Evolutionary conservation across 2,329 filamentous ascomycete species (phyloP).

Genomic region (Cordyceps javanica): DNA sequence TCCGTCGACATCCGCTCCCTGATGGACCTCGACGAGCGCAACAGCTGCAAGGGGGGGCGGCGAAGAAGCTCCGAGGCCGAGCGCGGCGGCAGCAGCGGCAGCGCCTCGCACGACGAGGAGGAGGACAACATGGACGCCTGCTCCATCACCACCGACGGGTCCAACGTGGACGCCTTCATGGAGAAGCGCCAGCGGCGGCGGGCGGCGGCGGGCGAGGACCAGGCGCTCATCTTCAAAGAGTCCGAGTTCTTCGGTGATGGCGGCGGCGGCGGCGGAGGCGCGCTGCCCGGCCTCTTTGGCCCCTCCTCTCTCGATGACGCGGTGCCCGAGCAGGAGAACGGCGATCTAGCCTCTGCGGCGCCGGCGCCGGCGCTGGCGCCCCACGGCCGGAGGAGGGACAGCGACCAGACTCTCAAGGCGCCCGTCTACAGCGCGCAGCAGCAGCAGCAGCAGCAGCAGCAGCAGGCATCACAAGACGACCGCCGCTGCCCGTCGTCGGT

Average conservation of each 20-base stretch:
- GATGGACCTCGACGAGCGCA: slow-evolving; percentile 4
- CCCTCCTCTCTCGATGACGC: background rate
- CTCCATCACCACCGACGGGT: slow-evolving; percentile 22
- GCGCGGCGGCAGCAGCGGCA: background rate
- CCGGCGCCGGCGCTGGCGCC: too few relatives aligned
- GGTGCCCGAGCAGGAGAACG: background rate
- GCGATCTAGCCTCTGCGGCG: too few relatives aligned
- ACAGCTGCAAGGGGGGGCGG: background rate
- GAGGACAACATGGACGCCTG: background rate
- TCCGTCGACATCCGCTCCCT: slow-evolving; percentile 33
- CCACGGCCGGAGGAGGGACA: too few relatives aligned
- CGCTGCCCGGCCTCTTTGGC: slow-evolving; percentile 25
- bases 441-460: too few relatives aligned
- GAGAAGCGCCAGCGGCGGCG: slow-evolving; percentile 16
- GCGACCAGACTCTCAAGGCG: background rate
- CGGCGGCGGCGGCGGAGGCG: slow-evolving; percentile 16
- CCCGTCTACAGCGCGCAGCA: too few relatives aligned
- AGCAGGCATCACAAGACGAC: too few relatives aligned
- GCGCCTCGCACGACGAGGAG: too few relatives aligned
- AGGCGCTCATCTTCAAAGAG: slow-evolving; percentile 23
- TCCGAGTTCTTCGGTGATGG: slow-evolving; percentile 19
- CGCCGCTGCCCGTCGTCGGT: background rate
- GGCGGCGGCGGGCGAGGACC: slow-evolving; percentile 12
- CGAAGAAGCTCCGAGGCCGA: background rate
- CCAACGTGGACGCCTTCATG: slow-evolving; percentile 23